Conservation (phyloP, 257 asterid species). For the Solanum raphanifolium region DNA sequence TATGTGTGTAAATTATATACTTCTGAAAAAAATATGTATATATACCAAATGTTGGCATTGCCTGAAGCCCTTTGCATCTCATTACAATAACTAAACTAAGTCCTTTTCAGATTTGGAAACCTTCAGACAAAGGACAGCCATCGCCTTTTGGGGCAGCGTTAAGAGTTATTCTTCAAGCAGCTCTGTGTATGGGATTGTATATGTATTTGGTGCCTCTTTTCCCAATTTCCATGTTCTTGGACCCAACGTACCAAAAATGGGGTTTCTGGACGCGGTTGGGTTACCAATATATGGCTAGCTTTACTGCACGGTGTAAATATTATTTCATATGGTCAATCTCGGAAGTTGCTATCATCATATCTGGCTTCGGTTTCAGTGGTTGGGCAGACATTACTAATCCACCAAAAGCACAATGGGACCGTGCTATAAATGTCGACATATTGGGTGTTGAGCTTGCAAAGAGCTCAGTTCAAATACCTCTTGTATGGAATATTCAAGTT, state of each 20-base stretch:
- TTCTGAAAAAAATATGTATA: not conserved
- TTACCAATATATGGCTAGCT: conserved; percentile 85
- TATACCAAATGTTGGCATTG: not conserved
- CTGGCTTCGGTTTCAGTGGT: conserved; percentile 97
- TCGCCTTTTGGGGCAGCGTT: conserved; percentile 76
- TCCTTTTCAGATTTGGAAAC: conserved; percentile 55
- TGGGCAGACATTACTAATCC: conserved; percentile 62
- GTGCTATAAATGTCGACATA: conserved; percentile 89
- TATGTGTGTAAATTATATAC: not conserved
- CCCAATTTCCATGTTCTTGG: conserved; percentile 77
- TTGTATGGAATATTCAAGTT: conserved; percentile 98
- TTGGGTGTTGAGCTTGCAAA: conserved; percentile 83
- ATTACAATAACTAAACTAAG: not conserved
- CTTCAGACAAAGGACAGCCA: conserved; percentile 59
- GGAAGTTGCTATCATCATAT: conserved; percentile 78
- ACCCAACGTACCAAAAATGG: conserved; percentile 68
- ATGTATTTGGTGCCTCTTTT: conserved; percentile 64
- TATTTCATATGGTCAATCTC: conserved; percentile 97
- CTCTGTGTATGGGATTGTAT: conserved; percentile 82
- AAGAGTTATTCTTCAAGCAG: conserved; percentile 82
- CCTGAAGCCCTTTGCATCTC: not conserved
- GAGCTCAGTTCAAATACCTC: conserved; percentile 87
- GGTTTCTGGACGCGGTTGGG: conserved; percentile 68
- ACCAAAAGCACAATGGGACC: conserved; percentile 73
- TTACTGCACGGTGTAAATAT: conserved; percentile 95